Conservation (phyloP, 306 rosid species). For the Pterocarpus macrocarpus region DNA sequence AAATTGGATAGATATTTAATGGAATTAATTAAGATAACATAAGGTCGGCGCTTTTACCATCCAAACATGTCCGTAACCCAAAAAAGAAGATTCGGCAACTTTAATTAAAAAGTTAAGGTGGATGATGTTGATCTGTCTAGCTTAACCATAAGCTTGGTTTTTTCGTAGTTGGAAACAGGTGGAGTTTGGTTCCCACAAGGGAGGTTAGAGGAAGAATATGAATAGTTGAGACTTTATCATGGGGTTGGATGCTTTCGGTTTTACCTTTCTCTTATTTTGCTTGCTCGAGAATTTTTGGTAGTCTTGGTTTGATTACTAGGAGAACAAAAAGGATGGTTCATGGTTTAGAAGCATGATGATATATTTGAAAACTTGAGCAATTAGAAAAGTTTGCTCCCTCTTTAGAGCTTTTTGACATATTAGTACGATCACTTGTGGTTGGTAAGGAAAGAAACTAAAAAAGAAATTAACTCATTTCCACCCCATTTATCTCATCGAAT, state of each 20-base stretch:
- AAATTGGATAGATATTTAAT: conserved; percentile 25
- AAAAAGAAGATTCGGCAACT: conserved; percentile 52
- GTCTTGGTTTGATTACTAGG: conserved; percentile 49
- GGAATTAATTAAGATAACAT: conserved; percentile 25
- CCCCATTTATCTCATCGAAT: conserved; percentile 42
- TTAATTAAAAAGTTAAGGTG: conserved; percentile 43
- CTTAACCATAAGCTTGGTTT: conserved; percentile 42
- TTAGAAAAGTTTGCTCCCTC: conserved; percentile 49
- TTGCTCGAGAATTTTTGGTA: conserved; percentile 41
- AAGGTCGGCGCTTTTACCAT: conserved; percentile 60
- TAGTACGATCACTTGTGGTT: conserved; percentile 42
- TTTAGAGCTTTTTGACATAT: conserved; percentile 55
- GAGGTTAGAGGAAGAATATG: conserved; percentile 22
- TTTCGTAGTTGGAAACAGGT: conserved; percentile 49
- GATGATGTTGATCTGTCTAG: conserved; percentile 45
- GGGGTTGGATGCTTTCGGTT: conserved; percentile 41
- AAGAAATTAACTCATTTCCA: conserved; percentile 43
- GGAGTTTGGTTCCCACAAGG: conserved; percentile 48
- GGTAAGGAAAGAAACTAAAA: conserved; percentile 51
- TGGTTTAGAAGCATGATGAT: conserved; percentile 46
- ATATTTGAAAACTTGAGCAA: conserved; percentile 57
- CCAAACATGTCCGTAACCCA: conserved; percentile 52
- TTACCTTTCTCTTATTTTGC: conserved; percentile 13
- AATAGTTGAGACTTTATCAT: conserved; percentile 25
- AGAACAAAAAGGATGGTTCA: conserved; percentile 30